phyloP scores from a whole-genome alignment of 2,329 filamentous ascomycete genomes.

The Trematosphaeria pertusa region DNA sequence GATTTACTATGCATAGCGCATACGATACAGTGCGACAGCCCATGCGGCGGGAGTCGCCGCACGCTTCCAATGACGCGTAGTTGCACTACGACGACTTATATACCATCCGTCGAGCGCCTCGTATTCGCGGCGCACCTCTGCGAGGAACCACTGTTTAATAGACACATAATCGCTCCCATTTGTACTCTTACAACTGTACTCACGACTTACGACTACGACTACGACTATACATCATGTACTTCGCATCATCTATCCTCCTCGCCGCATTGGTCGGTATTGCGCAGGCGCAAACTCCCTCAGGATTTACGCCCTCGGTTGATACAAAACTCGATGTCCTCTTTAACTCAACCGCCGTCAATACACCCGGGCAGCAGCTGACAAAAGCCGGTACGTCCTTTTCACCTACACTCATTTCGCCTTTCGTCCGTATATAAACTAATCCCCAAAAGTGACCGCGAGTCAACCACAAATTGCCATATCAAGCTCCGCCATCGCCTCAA shows the following conservation, averaged over 20 bases:
- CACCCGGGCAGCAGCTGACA: conserved; percentile 34
- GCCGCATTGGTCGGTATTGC: conserved; percentile 31
- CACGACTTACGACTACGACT: not conserved
- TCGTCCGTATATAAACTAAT: too few species aligned
- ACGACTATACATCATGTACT: conserved; percentile 27
- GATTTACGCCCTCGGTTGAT: conserved; percentile 36
- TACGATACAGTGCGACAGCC: conserved; percentile 24
- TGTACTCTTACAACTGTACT: conserved; percentile 8
- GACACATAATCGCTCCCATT: conserved; percentile 2
- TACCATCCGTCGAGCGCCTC: conserved; percentile 5
- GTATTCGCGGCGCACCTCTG: too few species aligned
- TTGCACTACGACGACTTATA: conserved; percentile 23
- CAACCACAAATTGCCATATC: conserved; percentile 39
- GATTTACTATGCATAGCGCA: conserved; percentile 19
- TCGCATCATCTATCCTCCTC: conserved; percentile 30
- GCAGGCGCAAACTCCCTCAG: conserved; percentile 41
- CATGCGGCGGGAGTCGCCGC: conserved; percentile 23
- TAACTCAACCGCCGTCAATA: conserved; percentile 38
- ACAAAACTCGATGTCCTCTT: conserved; percentile 41
- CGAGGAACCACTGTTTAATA: conserved; percentile 10
- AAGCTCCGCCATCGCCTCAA: conserved; percentile 17
- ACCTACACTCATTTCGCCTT: too few species aligned
- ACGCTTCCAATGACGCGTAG: conserved; percentile 31
- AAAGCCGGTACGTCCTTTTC: conserved; percentile 33
- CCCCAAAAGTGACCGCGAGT: conserved; percentile 29